A percentile compares a stretch with the other conserved stretches of the same genome.
phyloP scores from a whole-genome alignment of 352 stramenopile genomes.

The Phytophthora citricola region DNA sequence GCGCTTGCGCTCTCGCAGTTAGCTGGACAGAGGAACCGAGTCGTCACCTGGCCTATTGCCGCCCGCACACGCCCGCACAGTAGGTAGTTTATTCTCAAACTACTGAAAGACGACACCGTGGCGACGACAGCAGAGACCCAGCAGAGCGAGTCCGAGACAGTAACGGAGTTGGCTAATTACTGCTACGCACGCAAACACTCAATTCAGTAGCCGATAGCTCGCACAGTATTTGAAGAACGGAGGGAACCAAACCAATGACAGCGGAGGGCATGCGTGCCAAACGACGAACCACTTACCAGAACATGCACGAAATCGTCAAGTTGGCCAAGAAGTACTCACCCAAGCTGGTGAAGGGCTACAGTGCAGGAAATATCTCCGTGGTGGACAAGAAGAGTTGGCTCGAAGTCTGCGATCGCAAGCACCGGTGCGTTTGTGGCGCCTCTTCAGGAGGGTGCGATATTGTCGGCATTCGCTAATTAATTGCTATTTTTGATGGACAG shows the following conservation, averaged over 20 bases:
- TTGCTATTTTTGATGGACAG: slow-evolving; percentile 40
- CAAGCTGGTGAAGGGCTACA: slow-evolving; percentile 90
- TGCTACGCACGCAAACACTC: slow-evolving; percentile 6
- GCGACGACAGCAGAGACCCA: slow-evolving; percentile 50
- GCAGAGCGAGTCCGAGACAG: slow-evolving; percentile 46
- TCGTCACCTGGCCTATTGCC: slow-evolving; percentile 18
- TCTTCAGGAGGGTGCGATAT: slow-evolving; percentile 7
- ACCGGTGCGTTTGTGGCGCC: slow-evolving; percentile 54
- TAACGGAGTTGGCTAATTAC: slow-evolving; percentile 56
- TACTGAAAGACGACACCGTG: slow-evolving; percentile 52
- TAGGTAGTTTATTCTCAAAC: slow-evolving; percentile 42
- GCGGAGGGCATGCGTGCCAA: slow-evolving; percentile 77
- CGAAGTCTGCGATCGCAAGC: slow-evolving; percentile 89
- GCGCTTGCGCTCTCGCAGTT: slow-evolving; percentile 40
- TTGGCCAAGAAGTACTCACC: slow-evolving; percentile 90
- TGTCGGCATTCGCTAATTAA: slow-evolving; percentile 1
- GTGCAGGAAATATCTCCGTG: slow-evolving; percentile 89
- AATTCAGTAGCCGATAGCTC: slow-evolving; percentile 5
- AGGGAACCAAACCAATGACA: slow-evolving; percentile 57
- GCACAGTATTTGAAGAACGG: slow-evolving; percentile 4
- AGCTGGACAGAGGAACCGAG: slow-evolving; percentile 27
- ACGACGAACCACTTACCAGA: slow-evolving; percentile 81
- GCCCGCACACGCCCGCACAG: slow-evolving; percentile 23
- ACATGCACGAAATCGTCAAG: slow-evolving; percentile 91
- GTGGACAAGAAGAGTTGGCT: slow-evolving; percentile 93